Evolutionary conservation across 768 basidiomycete species (phyloP), one percentile per base, ranked within the genome.

Genomic region (Hygrophorus russula): DNA sequence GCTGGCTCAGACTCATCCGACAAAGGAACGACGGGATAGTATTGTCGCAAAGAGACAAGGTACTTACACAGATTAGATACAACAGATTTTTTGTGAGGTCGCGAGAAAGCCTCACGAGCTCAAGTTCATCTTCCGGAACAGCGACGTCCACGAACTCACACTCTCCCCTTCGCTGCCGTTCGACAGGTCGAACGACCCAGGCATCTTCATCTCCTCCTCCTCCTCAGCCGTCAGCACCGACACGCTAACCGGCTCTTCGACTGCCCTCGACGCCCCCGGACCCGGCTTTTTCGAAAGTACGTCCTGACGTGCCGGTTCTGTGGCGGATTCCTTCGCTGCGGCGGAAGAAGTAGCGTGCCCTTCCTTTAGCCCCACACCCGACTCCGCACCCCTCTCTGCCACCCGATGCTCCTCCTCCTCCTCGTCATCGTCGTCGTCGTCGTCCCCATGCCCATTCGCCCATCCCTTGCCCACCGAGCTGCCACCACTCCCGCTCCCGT

Each of bases 141-240:
- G 48, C 10, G 29, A 7, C 38, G 15, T 9, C 36, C 11, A 30
- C 19, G 35, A 19, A 35, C 46, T 31, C 35, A 34, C 29, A 44
- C 8, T 55, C 8, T 29, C 15, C 27, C 40, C 15, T 13, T 30
- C 39, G 11, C n/a, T 14, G 29, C 17, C 30, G 2, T 45, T 54
- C 5, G 55, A 49, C 20, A 60, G 24, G 45, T 68, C 62, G 48
- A 77, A 76, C 24, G 72, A 70, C 8, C 78, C 76, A 1, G 77
- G 78, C 59, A 79, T 77, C 42, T 40, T 53, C 44, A 64, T 48
- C 29, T 65, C 62, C 15, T 56, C 45, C 19, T 65, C 62, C 19
- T 60, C 54, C 31, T 62, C 48, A 14, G 42, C 43, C 13, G 46
- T 29, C 2, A 34, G 10, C n/a, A 44, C 50, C 9, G 56, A 52